Evolutionary conservation across 257 asterid species (phyloP).

Genomic region (Paraleonurus japonicus): DNA sequence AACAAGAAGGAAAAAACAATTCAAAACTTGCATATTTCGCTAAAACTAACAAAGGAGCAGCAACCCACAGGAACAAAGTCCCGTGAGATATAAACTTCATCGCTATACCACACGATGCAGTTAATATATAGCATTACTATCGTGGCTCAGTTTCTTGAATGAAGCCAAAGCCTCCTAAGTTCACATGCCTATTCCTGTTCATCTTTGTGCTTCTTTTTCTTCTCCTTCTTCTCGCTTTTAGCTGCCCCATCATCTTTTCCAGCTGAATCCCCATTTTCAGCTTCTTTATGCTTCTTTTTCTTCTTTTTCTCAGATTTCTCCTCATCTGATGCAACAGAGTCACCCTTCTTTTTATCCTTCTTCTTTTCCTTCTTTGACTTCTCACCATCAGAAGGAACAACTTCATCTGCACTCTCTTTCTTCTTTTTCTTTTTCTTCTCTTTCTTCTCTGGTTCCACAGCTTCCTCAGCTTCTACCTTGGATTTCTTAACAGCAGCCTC

Average conservation of each 20-base stretch:
- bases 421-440: slow-evolving; percentile 60
- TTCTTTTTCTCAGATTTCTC: slow-evolving; percentile 76
- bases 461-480: slow-evolving; percentile 45
- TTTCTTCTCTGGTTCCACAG: slow-evolving; percentile 28
- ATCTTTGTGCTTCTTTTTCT: slow-evolving; percentile 68
- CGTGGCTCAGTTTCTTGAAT: neutral
- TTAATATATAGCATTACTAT: slow-evolving; percentile 24
- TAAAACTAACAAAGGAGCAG: slow-evolving; percentile 19
- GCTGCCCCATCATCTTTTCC: slow-evolving; percentile 36
- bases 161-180: neutral
- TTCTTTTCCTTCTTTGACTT: slow-evolving; percentile 36
- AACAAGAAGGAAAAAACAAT: neutral
- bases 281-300: slow-evolving; percentile 44
- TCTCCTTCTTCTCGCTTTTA: slow-evolving; percentile 64
- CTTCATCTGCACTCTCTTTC: slow-evolving; percentile 37
- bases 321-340: slow-evolving; percentile 35
- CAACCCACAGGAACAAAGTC: neutral
- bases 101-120: slow-evolving; percentile 26
- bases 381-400: slow-evolving; percentile 35
- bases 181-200: slow-evolving; percentile 38
- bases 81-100: slow-evolving; percentile 18
- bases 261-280: slow-evolving; percentile 45
- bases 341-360: slow-evolving; percentile 40
- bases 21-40: slow-evolving; percentile 26
- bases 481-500: slow-evolving; percentile 55